phyloP scores from a whole-genome alignment of 1,284 basidiomycete species.

The Amylostereum chailletii region DNA sequence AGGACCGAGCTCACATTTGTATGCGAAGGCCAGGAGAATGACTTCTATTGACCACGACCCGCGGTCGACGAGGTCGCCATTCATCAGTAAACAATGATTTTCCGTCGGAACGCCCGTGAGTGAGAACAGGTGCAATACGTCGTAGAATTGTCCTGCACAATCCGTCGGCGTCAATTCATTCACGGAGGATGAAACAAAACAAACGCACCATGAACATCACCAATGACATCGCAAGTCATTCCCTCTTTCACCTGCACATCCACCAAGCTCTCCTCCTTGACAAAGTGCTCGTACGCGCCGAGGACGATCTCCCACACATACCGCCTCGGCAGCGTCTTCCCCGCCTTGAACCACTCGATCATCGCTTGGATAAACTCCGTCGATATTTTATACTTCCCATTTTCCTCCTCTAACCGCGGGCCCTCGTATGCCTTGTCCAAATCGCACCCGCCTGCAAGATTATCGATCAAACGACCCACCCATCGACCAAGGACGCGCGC shows the following conservation, averaged over 20 bases:
- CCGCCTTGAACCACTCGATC: constrained; percentile 90
- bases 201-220: constrained; percentile 76
- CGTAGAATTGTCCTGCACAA: constrained; percentile 82
- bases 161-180: background rate
- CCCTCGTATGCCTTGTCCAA: constrained; percentile 64
- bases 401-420: constrained; percentile 48
- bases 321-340: constrained; percentile 79
- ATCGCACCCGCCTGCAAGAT: constrained; percentile 55
- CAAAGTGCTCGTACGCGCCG: constrained; percentile 73
- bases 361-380: constrained; percentile 77
- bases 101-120: constrained; percentile 81
- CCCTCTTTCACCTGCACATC: constrained; percentile 73
- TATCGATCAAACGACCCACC: background rate
- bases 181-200: background rate
- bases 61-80: constrained; percentile 95
- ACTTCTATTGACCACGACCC: constrained; percentile 98
- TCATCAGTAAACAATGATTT: constrained; percentile 84
- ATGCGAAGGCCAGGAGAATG: constrained; percentile 88
- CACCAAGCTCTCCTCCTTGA: constrained; percentile 77
- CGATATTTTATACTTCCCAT: constrained; percentile 67
- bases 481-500: background rate
- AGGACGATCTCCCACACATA: constrained; percentile 96
- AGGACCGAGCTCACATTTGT: constrained; percentile 67
- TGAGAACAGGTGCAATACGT: constrained; percentile 81
- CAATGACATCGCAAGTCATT: constrained; percentile 84